phyloP scores from a whole-genome alignment of 2,329 filamentous ascomycete genomes.

The Apiospora rasikravindrae region DNA sequence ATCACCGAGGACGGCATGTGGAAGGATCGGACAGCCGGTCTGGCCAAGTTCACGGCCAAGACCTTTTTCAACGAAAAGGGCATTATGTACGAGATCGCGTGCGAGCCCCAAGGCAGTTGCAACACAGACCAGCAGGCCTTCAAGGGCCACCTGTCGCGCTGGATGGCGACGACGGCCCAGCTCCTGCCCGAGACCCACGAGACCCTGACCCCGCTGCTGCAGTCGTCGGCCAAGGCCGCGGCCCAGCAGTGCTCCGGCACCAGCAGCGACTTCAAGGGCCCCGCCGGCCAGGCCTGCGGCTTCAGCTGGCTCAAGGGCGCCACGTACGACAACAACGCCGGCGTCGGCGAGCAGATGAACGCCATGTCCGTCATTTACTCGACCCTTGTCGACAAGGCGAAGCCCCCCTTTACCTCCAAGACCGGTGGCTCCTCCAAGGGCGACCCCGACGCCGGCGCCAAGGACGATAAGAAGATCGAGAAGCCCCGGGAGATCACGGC shows the following conservation, averaged over 20 bases:
- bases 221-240: slow-evolving; percentile 46
- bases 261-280: slow-evolving; percentile 28
- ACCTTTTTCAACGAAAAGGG: slow-evolving; percentile 50
- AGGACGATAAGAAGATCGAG: slow-evolving; percentile 30
- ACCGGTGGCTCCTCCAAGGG: slow-evolving; percentile 35
- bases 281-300: slow-evolving; percentile 53
- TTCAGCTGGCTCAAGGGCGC: slow-evolving; percentile 54
- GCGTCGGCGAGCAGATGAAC: slow-evolving; percentile 62
- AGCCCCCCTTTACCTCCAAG: slow-evolving; percentile 26
- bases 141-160: slow-evolving; percentile 53
- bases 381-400: slow-evolving; percentile 42
- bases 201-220: slow-evolving; percentile 33
- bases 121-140: slow-evolving; percentile 43
- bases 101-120: slow-evolving; percentile 47
- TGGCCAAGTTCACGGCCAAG: slow-evolving; percentile 45
- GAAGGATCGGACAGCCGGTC: slow-evolving; percentile 50
- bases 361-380: slow-evolving; percentile 57
- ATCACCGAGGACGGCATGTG: slow-evolving; percentile 48
- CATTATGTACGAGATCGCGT: slow-evolving; percentile 58
- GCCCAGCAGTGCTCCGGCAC: slow-evolving; percentile 34
- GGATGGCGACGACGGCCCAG: slow-evolving; percentile 47
- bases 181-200: slow-evolving; percentile 33
- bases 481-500: slow-evolving; percentile 32
- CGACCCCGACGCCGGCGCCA: slow-evolving; percentile 32
- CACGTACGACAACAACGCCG: slow-evolving; percentile 54